Evolutionary conservation across 2,329 filamentous ascomycete genomes (phyloP).

Genomic region (Alternaria metachromatica): DNA sequence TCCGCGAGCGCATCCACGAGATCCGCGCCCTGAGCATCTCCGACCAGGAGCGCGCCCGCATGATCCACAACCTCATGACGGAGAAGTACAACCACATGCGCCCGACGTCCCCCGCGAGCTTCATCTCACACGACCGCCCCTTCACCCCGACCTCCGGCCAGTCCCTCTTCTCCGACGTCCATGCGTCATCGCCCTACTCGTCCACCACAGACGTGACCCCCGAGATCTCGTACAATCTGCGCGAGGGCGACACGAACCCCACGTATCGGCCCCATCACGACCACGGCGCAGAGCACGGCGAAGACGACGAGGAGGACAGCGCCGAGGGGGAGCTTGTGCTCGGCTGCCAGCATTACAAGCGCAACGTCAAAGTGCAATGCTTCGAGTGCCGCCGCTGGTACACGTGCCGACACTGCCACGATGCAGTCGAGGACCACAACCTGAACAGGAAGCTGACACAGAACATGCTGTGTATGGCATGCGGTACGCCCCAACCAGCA

Average conservation of each 20-base stretch:
- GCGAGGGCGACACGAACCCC: conserved; percentile 40
- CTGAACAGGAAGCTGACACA: conserved; percentile 83
- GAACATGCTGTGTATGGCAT: conserved; percentile 98
- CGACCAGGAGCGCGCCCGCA: conserved; percentile 57
- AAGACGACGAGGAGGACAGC: conserved; percentile 58
- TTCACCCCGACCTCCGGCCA: conserved; percentile 46
- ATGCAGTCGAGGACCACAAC: conserved; percentile 78
- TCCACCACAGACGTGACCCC: conserved; percentile 41
- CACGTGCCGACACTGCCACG: conserved; percentile 93
- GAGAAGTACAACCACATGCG: conserved; percentile 53
- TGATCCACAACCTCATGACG: conserved; percentile 59
- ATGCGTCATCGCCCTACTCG: conserved; percentile 45
- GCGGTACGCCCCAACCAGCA: conserved; percentile 81
- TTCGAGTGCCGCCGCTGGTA: conserved; percentile 91
- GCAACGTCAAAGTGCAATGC: conserved; percentile 96
- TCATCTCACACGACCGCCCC: conserved; percentile 48
- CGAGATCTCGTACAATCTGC: conserved; percentile 46
- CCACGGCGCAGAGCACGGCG: conserved; percentile 48
- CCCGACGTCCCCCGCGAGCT: conserved; percentile 48
- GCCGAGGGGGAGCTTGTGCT: conserved; percentile 59
- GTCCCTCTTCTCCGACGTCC: conserved; percentile 43
- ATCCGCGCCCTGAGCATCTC: conserved; percentile 53
- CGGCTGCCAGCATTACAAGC: conserved; percentile 90
- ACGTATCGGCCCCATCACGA: conserved; percentile 34
- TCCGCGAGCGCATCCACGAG: conserved; percentile 56